Evolutionary conservation across 495 filamentous ascomycete species (phyloP).

Genomic region (Penicillium canescens): DNA sequence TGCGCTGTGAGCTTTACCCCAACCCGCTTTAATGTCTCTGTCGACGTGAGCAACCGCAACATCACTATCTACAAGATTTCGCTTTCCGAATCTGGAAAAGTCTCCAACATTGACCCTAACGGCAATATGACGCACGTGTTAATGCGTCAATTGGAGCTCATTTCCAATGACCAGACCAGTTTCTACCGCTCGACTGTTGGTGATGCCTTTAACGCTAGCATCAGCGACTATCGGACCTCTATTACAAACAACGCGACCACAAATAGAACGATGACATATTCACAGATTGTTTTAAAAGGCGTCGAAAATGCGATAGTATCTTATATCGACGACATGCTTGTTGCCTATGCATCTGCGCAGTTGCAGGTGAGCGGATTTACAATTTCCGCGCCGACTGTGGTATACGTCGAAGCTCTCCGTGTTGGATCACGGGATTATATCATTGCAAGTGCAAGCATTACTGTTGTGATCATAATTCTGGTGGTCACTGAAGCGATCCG

Average conservation of each 20-base stretch:
- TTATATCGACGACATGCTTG: slow-evolving; percentile 34
- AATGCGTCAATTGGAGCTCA: slow-evolving; percentile 26
- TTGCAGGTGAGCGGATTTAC: slow-evolving; percentile 26
- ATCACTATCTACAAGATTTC: slow-evolving; percentile 22
- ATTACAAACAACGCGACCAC: background rate
- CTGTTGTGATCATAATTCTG: slow-evolving; percentile 15
- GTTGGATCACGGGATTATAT: slow-evolving; percentile 31
- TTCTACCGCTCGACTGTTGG: slow-evolving; percentile 32
- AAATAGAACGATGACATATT: slow-evolving; percentile 4
- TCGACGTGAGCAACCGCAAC: slow-evolving; percentile 24
- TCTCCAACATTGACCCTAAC: slow-evolving; percentile 27
- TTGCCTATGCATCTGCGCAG: slow-evolving; percentile 31
- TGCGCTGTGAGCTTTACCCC: slow-evolving; percentile 30
- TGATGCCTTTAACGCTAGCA: slow-evolving; percentile 31
- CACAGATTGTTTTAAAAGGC: slow-evolving; percentile 25
- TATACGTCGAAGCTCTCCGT: slow-evolving; percentile 16
- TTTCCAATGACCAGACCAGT: slow-evolving; percentile 30
- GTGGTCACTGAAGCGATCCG: slow-evolving; percentile 17
- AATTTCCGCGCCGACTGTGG: slow-evolving; percentile 1
- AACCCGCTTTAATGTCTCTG: slow-evolving; percentile 28
- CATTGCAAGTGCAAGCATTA: slow-evolving; percentile 25
- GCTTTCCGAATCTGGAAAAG: background rate
- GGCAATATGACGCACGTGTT: slow-evolving; percentile 26
- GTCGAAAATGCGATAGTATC: slow-evolving; percentile 31
- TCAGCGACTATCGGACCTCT: slow-evolving; percentile 20